Evolutionary conservation across 1,139 yeast species (phyloP).

Genomic region (Scheffersomyces quercinus): DNA sequence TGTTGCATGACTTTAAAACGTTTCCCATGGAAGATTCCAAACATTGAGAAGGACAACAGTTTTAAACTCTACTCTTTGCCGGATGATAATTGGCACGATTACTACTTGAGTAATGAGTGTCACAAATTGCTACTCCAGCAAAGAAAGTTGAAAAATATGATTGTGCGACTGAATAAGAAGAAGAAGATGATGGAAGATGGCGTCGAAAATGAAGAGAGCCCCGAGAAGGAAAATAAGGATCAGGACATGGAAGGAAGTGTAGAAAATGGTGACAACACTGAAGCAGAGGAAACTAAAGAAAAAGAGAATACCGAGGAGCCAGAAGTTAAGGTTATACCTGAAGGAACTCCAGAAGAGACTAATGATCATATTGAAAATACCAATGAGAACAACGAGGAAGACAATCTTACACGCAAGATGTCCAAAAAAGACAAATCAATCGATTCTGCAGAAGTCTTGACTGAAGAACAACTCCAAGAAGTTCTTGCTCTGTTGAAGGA

Average conservation of each 20-base stretch:
- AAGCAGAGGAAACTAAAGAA: constrained; percentile 11
- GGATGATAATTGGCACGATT: constrained; percentile 53
- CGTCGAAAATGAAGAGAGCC: constrained; percentile 7
- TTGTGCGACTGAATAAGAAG: constrained; percentile 45
- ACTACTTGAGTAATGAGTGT: constrained; percentile 51
- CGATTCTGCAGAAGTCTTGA: constrained; percentile 28
- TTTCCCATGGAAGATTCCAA: constrained; percentile 97
- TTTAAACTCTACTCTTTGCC: constrained; percentile 64
- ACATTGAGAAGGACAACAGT: constrained; percentile 76
- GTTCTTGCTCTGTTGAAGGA: constrained; percentile 33
- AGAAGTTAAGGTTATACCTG: constrained; percentile 4
- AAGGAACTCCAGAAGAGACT: constrained; percentile 2
- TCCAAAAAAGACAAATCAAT: constrained; percentile 11
- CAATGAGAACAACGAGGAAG: constrained; percentile 8
- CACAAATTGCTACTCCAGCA: constrained; percentile 49
- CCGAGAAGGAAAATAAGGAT: constrained; percentile 6
- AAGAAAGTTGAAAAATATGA: constrained; percentile 43
- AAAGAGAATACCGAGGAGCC: constrained; percentile 4
- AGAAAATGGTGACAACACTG: constrained; percentile 4
- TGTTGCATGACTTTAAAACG: constrained; percentile 94
- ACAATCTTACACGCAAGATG: constrained; percentile 3
- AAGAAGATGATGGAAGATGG: constrained; percentile 26
- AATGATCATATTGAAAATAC: constrained; percentile 3
- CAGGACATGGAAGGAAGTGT: constrained; percentile 5
- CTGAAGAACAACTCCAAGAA: constrained; percentile 36